Conservation (phyloP, 2,329 filamentous ascomycete species). For the Beauveria medogensis region DNA sequence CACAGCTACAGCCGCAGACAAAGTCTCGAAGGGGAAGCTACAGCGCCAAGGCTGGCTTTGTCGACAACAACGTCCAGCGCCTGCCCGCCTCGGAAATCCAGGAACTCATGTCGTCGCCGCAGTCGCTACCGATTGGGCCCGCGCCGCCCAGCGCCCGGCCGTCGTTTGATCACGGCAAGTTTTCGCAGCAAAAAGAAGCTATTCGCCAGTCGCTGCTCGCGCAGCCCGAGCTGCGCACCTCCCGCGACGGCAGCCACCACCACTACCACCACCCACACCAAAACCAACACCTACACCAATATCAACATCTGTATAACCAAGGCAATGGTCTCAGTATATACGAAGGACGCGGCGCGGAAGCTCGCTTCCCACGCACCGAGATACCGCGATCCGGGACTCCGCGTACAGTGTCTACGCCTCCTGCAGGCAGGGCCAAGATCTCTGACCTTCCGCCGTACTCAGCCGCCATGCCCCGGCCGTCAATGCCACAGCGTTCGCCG, state of each 20-base stretch:
- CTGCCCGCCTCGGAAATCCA: conserved; percentile 53
- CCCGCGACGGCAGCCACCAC: background rate
- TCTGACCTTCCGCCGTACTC: conserved; percentile 19
- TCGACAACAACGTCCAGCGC: conserved; percentile 41
- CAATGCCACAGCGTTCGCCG: conserved; percentile 33
- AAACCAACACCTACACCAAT: conserved; percentile 3
- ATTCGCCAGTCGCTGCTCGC: conserved; percentile 23
- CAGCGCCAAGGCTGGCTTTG: conserved; percentile 24
- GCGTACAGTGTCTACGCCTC: conserved; percentile 45
- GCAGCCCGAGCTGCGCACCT: conserved; percentile 17
- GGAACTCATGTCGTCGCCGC: conserved; percentile 46
- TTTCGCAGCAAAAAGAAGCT: conserved; percentile 22
- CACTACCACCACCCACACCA: background rate
- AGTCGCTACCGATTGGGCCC: conserved; percentile 48
- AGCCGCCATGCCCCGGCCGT: conserved; percentile 37
- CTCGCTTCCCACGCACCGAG: conserved; percentile 10
- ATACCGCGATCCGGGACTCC: conserved; percentile 26
- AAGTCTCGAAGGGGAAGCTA: conserved; percentile 21
- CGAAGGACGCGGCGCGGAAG: conserved; percentile 14
- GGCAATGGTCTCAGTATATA: conserved; percentile 18
- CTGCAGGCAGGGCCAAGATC: conserved; percentile 34
- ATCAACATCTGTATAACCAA: background rate
- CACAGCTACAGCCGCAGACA: conserved; percentile 5
- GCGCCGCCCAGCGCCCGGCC: conserved; percentile 25
- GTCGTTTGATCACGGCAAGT: conserved; percentile 30